phyloP scores from a whole-genome alignment of 805 yeast genomes.

The Cyberlindnera mississippiensis region DNA sequence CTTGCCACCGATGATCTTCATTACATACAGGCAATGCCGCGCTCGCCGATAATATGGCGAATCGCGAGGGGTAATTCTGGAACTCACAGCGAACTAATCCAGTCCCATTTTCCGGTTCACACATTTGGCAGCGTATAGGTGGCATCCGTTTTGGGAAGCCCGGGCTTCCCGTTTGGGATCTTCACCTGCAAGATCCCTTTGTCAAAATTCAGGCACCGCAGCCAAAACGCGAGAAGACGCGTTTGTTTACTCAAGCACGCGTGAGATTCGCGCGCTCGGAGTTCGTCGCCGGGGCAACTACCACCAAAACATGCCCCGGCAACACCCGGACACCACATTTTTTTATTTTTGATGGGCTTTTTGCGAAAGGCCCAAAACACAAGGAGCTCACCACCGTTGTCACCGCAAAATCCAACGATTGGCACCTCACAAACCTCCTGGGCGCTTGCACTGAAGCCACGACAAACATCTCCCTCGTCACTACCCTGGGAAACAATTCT shows the following conservation, averaged over 20 bases:
- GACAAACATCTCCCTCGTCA: no score
- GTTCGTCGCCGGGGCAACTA: slow-evolving; percentile 1
- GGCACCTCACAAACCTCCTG: not conserved
- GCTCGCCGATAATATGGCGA: no score
- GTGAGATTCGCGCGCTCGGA: not conserved
- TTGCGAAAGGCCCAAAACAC: not conserved
- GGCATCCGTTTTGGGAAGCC: not conserved
- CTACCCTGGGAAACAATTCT: no score
- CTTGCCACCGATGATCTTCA: no score
- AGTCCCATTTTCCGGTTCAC: no score
- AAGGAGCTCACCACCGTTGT: not conserved
- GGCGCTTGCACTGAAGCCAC: no score
- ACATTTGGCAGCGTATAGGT: no score
- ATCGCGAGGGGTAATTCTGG: no score
- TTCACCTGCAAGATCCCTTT: not conserved
- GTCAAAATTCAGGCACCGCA: slow-evolving; percentile 1
- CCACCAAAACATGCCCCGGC: not conserved
- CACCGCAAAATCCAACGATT: no score
- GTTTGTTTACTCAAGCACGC: slow-evolving; percentile 1
- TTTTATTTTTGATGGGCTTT: not conserved
- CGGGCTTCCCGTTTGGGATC: not conserved
- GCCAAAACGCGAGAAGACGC: not conserved
- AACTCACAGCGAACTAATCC: no score
- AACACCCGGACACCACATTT: not conserved
- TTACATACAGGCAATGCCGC: no score